A percentile compares a stretch with the other conserved stretches of the same genome.
Evolutionary conservation across 768 basidiomycete species (phyloP).

Genomic region (Grammothele lineata): DNA sequence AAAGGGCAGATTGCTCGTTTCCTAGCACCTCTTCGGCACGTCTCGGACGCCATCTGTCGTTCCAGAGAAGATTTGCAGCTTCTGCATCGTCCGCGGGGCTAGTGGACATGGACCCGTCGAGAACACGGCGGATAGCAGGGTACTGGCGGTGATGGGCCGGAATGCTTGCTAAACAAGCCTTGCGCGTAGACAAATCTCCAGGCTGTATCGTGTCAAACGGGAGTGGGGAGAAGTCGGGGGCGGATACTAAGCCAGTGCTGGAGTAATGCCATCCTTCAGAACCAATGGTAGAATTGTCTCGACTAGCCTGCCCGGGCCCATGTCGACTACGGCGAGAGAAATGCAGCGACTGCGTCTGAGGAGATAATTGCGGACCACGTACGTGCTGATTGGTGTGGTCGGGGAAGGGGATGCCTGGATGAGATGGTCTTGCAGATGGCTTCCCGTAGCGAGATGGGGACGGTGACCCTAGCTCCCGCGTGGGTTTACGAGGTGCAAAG

Average conservation of each 20-base stretch:
- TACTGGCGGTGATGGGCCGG: constrained; percentile 6
- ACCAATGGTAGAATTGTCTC: background rate
- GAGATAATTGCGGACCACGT: constrained; percentile 49
- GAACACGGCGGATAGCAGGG: constrained; percentile 16
- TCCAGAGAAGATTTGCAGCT: constrained; percentile 52
- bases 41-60: constrained; percentile 70
- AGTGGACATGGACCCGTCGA: background rate
- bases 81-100: background rate
- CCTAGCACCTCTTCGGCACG: constrained; percentile 74
- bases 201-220: background rate
- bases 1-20: constrained; percentile 65
- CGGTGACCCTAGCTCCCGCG: constrained; percentile 13
- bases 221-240: background rate
- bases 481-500: constrained; percentile 34
- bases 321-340: background rate
- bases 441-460: constrained; percentile 1
- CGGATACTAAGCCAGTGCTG: background rate
- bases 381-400: constrained; percentile 52
- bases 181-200: background rate
- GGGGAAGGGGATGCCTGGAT: constrained; percentile 53
- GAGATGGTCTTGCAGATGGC: constrained; percentile 1
- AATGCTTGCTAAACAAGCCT: background rate
- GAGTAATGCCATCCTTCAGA: background rate
- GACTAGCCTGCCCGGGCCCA: background rate
- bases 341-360: constrained; percentile 14